A percentile compares a stretch with the other conserved stretches of the same genome.
phyloP scores from a whole-genome alignment of 306 rosid genomes.

The Prunus mongolica region DNA sequence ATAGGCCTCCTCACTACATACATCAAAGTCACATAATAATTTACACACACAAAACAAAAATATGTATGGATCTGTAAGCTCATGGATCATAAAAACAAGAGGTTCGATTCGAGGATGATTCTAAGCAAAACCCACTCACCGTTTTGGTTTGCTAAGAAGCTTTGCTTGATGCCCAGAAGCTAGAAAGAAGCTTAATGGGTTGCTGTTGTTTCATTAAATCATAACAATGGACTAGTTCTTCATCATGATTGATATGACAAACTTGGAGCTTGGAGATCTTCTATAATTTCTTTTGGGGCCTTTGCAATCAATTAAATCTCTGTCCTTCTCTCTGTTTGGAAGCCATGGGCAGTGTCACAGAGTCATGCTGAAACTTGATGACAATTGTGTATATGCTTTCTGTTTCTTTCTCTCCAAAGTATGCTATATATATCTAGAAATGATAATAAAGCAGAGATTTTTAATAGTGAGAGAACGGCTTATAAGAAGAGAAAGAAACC shows the following conservation, averaged over 20 bases:
- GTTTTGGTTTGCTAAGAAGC: not conserved
- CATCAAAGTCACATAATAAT: not conserved
- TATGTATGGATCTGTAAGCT: not conserved
- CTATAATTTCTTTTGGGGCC: too few species aligned
- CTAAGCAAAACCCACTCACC: not conserved
- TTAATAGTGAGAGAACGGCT: not conserved
- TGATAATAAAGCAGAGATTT: not conserved
- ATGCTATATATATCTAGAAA: not conserved
- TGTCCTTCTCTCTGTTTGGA: too few species aligned
- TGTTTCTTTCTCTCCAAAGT: not conserved
- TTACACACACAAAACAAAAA: not conserved
- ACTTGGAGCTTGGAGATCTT: not conserved
- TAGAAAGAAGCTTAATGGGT: not conserved
- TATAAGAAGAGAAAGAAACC: constrained; percentile 20
- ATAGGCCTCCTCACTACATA: constrained; percentile 3
- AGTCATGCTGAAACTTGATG: not conserved
- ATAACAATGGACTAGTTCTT: not conserved
- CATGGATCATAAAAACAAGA: not conserved
- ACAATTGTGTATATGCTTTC: not conserved
- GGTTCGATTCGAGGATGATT: not conserved
- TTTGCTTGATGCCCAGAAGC: constrained; percentile 2
- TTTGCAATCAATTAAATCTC: too few species aligned
- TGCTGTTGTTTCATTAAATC: not conserved
- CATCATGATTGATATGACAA: not conserved
- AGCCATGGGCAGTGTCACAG: too few species aligned